phyloP scores from a whole-genome alignment of 2,329 filamentous ascomycete species.

The Cladosporium cucumerinum region DNA sequence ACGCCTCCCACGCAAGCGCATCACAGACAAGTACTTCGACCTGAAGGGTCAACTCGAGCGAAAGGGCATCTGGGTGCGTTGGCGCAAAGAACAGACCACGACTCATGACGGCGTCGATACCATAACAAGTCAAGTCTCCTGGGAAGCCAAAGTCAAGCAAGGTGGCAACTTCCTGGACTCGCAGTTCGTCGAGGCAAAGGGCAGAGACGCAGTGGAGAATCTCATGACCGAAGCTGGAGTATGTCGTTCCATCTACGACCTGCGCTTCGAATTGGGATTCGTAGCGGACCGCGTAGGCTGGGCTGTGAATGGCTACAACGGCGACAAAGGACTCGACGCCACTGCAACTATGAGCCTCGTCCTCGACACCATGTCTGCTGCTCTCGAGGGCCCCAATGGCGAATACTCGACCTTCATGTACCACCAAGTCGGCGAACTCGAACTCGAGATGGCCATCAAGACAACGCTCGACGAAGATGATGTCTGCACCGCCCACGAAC shows the following conservation, averaged over 20 bases:
- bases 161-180: constrained; percentile 20
- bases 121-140: not conserved
- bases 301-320: not conserved
- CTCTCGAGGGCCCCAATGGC: not conserved
- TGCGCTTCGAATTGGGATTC: constrained; percentile 5
- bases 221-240: not conserved
- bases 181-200: constrained; percentile 19
- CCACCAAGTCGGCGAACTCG: constrained; percentile 21
- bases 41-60: constrained; percentile 10
- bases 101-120: not conserved
- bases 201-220: constrained; percentile 3
- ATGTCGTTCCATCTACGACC: not conserved
- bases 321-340: not conserved
- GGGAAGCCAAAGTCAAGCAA: constrained; percentile 22
- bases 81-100: not conserved
- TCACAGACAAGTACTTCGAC: constrained; percentile 24
- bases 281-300: constrained; percentile 18
- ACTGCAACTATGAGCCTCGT: constrained; percentile 13
- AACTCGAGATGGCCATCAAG: constrained; percentile 14
- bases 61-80: constrained; percentile 22
- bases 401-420: constrained; percentile 7
- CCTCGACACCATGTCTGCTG: constrained; percentile 9
- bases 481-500: not conserved
- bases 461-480: not conserved
- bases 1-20: constrained; percentile 10